Evolutionary conservation across 768 basidiomycete species (phyloP), one percentile per base, ranked within the genome.

Genomic region (Auriscalpium vulgare): DNA sequence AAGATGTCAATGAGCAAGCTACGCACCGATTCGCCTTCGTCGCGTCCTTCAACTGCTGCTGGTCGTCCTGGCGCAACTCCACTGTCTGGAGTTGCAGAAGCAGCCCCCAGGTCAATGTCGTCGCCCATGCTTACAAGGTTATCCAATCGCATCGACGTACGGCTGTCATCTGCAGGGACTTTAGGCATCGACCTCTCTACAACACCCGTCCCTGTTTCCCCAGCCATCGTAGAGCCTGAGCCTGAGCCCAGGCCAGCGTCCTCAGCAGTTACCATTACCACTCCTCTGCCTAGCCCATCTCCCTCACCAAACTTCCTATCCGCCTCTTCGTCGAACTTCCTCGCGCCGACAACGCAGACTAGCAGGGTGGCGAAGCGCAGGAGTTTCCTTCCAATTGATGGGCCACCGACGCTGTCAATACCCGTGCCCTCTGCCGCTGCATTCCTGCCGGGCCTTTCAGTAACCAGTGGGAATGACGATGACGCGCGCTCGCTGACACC

Each of bases 1-100:
- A 97, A 97, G 74, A 97, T 97, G 93, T 95, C 93, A 7, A 95
- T 95, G 91, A 87, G 92, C 13, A 91, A 88, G 69, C 87, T 95
- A 74, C 83, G 83, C 63, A 61, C 73, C n/a, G 89, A 91, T 48
- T 70, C 78, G 14, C 77, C 83, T 34, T 49, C 46, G 47, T 64
- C 77, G 7, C 72, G 78, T 34, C 68, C 73, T 10, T 61, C 72
- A 69, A 43, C 71, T 71, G 62, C 69, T 62, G 62, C 68, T 65
- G 52, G 44, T 59, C 48, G 57, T 61, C 68, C 58, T 70, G 62
- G 60, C 54, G 53, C 17, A 29, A 54, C 38, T 35, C 59, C 40
- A 29, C 65, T 51, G 47, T 53, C 50, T 57, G 49, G 55, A 34
- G 50, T 59, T 10, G 58, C 51, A n/a, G 60, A 61, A 29, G 46